Conservation (phyloP, 1,284 basidiomycete species). For the Papiliotrema terrestris region DNA sequence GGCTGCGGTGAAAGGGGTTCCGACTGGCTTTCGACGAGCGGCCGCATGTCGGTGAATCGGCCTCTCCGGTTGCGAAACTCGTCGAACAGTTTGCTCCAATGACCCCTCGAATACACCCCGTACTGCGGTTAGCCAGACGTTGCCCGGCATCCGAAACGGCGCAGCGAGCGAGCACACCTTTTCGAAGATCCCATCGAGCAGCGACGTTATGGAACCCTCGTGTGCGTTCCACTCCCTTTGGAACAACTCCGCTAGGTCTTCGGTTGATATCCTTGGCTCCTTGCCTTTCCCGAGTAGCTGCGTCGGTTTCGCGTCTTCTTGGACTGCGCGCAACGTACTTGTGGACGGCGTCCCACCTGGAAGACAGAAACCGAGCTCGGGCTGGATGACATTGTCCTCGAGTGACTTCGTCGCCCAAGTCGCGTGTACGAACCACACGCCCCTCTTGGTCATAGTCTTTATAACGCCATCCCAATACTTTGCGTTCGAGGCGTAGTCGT, state of each 20-base stretch:
- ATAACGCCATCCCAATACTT: conserved; percentile 2
- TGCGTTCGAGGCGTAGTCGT: not conserved
- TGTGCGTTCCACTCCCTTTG: not conserved
- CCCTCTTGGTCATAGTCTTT: not conserved
- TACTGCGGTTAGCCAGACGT: not conserved
- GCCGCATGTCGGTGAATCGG: not conserved
- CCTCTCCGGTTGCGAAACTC: not conserved
- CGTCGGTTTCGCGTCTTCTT: not conserved
- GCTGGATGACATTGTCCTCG: not conserved
- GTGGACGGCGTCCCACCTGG: not conserved
- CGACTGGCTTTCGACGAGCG: not conserved
- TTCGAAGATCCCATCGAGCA: not conserved
- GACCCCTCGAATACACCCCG: not conserved
- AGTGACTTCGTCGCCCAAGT: conserved; percentile 10
- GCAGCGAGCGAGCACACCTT: not conserved
- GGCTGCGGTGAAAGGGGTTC: not conserved
- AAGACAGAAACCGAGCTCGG: conserved; percentile 2
- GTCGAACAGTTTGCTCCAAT: not conserved
- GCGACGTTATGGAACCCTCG: not conserved
- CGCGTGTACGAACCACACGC: conserved; percentile 8
- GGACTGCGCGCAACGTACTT: not conserved
- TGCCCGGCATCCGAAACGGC: not conserved
- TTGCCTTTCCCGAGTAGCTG: too few relatives aligned
- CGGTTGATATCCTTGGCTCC: not conserved
- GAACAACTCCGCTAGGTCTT: not conserved